These are phyloP conservation scores for Aspergillus sclerotialis DNA, from an alignment of 2,329 filamentous ascomycete species.

Conservation along the genomic window DNA sequence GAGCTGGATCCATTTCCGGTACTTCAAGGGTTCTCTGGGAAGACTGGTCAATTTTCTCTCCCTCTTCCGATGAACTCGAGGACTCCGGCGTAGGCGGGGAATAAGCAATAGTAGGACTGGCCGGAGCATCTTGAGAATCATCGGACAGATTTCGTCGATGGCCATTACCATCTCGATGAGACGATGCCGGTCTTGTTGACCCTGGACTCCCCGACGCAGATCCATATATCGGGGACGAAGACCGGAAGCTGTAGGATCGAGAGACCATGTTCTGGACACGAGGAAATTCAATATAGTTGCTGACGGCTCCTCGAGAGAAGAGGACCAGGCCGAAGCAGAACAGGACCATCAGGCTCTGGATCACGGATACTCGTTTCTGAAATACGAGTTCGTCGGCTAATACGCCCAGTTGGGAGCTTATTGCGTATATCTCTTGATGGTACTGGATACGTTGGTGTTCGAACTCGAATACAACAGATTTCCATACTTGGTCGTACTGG, in stretches of 20 bases:
- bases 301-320: conserved; percentile 50
- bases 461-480: conserved; percentile 85
- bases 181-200: conserved; percentile 28
- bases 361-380: conserved; percentile 84
- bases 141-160: conserved; percentile 29
- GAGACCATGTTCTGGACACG: conserved; percentile 42
- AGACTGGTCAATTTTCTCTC: conserved; percentile 4
- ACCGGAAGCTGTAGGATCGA: conserved; percentile 37
- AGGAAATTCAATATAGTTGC: conserved; percentile 39
- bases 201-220: conserved; percentile 32
- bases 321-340: conserved; percentile 82
- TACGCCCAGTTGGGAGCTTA: conserved; percentile 72
- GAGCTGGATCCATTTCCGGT: conserved; percentile 15
- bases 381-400: conserved; percentile 85
- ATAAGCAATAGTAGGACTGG: conserved; percentile 29
- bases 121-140: conserved; percentile 21
- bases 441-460: conserved; percentile 82
- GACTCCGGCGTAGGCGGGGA: conserved; percentile 35
- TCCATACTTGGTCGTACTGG: conserved; percentile 95
- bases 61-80: conserved; percentile 10
- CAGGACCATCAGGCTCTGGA: conserved; percentile 80
- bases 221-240: conserved; percentile 28
- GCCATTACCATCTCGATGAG: conserved; percentile 15
- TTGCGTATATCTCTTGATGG: conserved; percentile 72
- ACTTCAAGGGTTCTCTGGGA: conserved; percentile 10